These are phyloP conservation scores for Chenopodium suecicum DNA, from an alignment of 148 eudicot species.

Conservation along the genomic window DNA sequence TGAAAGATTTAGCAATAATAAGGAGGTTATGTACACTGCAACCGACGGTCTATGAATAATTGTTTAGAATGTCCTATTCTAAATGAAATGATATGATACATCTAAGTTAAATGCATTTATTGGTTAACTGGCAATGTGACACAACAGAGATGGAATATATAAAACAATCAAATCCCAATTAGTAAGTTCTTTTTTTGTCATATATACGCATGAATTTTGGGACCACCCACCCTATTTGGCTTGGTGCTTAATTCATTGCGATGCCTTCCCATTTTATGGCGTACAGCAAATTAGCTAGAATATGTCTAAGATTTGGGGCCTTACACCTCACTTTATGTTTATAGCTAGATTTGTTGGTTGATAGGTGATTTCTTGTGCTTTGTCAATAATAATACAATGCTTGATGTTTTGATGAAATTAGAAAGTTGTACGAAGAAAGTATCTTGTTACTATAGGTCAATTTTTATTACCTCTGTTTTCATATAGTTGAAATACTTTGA, in stretches of 20 bases:
- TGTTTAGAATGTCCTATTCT: neutral
- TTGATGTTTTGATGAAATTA: too few species aligned
- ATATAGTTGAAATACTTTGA: too few species aligned
- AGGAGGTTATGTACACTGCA: neutral
- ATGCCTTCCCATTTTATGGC: conserved; percentile 3
- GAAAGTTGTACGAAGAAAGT: too few species aligned
- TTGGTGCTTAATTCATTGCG: neutral
- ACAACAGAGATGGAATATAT: neutral
- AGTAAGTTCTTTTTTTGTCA: neutral
- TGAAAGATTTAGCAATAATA: neutral
- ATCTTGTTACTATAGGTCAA: too few species aligned
- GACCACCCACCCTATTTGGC: conserved; percentile 9
- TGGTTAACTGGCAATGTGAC: neutral
- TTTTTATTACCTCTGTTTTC: too few species aligned
- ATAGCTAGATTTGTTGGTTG: neutral
- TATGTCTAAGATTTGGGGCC: neutral
- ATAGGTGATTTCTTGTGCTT: neutral
- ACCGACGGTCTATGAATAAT: neutral
- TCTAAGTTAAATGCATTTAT: neutral
- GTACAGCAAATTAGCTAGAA: neutral
- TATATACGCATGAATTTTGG: neutral
- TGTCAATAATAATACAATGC: neutral
- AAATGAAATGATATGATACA: neutral
- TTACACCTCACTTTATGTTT: neutral
- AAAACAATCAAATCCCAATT: neutral